Evolutionary conservation across 2,329 filamentous ascomycete species (phyloP), one percentile per base, ranked within the genome.

Genomic region (Coccinonectria pachysandricola): DNA sequence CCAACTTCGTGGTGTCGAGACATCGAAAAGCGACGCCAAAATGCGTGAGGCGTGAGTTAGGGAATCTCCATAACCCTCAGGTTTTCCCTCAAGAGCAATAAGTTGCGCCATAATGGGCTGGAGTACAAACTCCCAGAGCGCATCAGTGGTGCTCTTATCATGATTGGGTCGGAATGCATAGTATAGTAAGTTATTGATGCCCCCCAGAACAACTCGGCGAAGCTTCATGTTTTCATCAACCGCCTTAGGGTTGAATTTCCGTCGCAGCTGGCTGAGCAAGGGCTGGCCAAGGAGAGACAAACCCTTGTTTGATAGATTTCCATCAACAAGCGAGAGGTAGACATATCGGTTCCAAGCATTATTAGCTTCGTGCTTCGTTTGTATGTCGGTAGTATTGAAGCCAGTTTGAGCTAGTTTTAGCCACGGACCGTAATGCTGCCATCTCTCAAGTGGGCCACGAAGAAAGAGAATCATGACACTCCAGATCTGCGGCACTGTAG

Each of bases 401-500:
- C 84, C 91, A 35, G 67, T 68, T 43, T 94, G 80, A 11, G 93
- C 77, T 7, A 94, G 67, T 16, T 69, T 67, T 6, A 95, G 62
- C 81, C 85, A 95, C 5, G 70, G 64, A 15, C 65, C 69, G 36
- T 85, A 75, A 45, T 80, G 72, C 16, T 77, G 65, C 82, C 88
- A 96, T 58, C 49, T 76, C 38, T 60, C 74, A 46, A 62, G 64
- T 38, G 51, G 75, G 54, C 57, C 74, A 57, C 80, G 75, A 24
- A 95, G 62, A 29, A 94, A 74, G 2, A 94, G 65, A 6, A 88
- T 73, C 3, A 93, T 63, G 18, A 85, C 71, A 32, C 81, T 80
- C 88, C 88, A 96, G 12, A 96, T 83, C 39, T 86, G 81, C 5
- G 91, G 87, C 1, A 93, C 86, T 19, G 73, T 64, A 0, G 65